These are phyloP conservation scores for Picea mariana DNA, from an alignment of 83 land plant species.

Conservation along the genomic window DNA sequence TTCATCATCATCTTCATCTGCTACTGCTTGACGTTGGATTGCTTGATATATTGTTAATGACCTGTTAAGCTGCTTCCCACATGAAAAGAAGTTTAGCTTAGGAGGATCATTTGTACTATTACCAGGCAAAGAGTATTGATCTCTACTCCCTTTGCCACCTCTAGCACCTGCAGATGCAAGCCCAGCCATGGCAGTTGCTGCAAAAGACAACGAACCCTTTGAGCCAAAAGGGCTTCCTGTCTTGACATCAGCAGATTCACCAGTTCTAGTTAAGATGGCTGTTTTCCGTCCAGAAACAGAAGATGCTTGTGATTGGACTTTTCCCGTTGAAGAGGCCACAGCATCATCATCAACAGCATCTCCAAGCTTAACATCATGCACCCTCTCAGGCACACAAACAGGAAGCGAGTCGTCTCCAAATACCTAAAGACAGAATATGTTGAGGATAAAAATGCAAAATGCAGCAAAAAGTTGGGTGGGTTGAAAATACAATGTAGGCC, in stretches of 20 bases:
- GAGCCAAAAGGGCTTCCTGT: conserved; percentile 54
- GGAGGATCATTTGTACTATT: conserved; percentile 56
- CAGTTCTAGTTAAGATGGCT: conserved; percentile 43
- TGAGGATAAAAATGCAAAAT: too few relatives aligned
- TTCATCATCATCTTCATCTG: conserved; percentile 96
- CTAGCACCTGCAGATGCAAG: conserved; percentile 65
- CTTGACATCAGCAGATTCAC: conserved; percentile 60
- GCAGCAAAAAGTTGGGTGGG: too few relatives aligned
- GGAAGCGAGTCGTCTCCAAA: conserved; percentile 84
- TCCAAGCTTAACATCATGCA: conserved; percentile 96
- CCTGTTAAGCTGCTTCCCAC: conserved; percentile 85
- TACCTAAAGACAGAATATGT: too few relatives aligned
- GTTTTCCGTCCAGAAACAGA: conserved; percentile 61
- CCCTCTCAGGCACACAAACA: conserved; percentile 78
- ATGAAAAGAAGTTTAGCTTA: conserved; percentile 70
- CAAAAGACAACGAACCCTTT: conserved; percentile 93
- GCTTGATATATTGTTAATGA: conserved; percentile 92
- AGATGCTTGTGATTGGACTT: conserved; percentile 51
- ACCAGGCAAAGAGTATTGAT: conserved; percentile 60
- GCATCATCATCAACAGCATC: conserved; percentile 67
- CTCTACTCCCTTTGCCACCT: conserved; percentile 66
- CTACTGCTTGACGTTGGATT: conserved; percentile 80
- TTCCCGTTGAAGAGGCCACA: conserved; percentile 44
- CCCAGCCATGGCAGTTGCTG: conserved; percentile 99
- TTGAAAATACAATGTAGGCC: too few relatives aligned